Base-by-base conservation (phyloP, 176 grass and related monocot genomes). In the Oryza australiensis region DNA sequence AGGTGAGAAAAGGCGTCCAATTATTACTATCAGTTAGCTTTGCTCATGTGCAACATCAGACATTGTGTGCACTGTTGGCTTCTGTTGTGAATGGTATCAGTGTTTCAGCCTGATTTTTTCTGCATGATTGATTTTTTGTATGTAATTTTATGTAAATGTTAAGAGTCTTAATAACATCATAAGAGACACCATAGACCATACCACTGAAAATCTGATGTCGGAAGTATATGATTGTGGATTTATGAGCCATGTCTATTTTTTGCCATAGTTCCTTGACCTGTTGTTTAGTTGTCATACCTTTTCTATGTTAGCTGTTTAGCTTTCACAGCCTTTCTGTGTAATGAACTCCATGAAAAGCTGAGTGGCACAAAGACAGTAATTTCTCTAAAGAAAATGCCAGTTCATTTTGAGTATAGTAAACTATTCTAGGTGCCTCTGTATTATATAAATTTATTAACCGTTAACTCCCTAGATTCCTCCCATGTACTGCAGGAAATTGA, bases 401-500 rank as follows among this genome's bases (percentile, higher is more conserved):
- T 20, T 75, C 22, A 28, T 84, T 45, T 28, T 5, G 13, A 66
- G 41, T 51, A 33, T 51, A 51, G 2, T 37, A 64, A 75, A 64
- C 43, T 12, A 66, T 70, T 9, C 3, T 7, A 60, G 10, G 28
- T 29, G 18, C 62, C 30, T 77, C 16, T 55, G 45, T 57, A 29
- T 81, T 46, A n/a, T 33, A 0, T 66, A 81, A 4, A 37, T n/a
- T 73, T 81, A 67, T 73, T 76, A 74, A 85, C 1, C 37, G 27
- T 73, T 85, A 60, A 26, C 26, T 62, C 35, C 70, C 43, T 43
- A 60, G 27, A 82, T 77, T 46, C 62, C 4, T 72, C 62, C 9
- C 45, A 0, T 23, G 37, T 33, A 69, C 72, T 89, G 34, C 87
- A 97, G 94, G 94, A 94, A 62, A 90, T 84, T 90, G 94, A 97